A percentile compares a stretch with the other conserved stretches of the same genome.
Evolutionary conservation across 352 stramenopile species (phyloP).

Genomic region (Phytophthora citrophthora): DNA sequence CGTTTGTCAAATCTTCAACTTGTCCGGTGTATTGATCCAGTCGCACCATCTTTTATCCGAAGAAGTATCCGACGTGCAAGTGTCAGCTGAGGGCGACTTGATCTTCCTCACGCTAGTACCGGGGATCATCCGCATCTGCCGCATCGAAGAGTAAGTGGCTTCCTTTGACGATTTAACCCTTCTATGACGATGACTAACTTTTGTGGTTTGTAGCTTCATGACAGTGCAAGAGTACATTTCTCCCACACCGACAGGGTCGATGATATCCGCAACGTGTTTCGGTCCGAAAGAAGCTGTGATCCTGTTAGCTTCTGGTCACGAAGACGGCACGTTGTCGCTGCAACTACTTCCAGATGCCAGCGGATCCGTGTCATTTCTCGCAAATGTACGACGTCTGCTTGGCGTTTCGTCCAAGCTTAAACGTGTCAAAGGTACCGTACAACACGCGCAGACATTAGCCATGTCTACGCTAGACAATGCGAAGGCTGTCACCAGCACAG

Average conservation of each 20-base stretch:
- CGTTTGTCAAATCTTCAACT: slow-evolving; percentile 69
- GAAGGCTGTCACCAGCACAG: slow-evolving; percentile 83
- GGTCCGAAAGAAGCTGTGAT: slow-evolving; percentile 84
- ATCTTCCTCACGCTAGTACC: slow-evolving; percentile 68
- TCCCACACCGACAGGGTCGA: slow-evolving; percentile 32
- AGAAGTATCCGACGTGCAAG: slow-evolving; percentile 50
- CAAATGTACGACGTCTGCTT: slow-evolving; percentile 73
- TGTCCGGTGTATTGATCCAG: slow-evolving; percentile 65
- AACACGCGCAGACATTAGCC: slow-evolving; percentile 87
- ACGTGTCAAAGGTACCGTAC: slow-evolving; percentile 87
- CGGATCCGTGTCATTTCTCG: slow-evolving; percentile 76
- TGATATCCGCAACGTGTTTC: slow-evolving; percentile 69
- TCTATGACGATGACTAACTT: not conserved
- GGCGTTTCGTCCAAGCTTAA: slow-evolving; percentile 86
- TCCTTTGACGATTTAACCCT: not conserved
- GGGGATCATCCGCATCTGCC: slow-evolving; percentile 65
- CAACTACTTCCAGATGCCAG: slow-evolving; percentile 85
- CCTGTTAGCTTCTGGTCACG: slow-evolving; percentile 67
- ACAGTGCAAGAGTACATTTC: slow-evolving; percentile 77
- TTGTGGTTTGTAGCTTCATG: slow-evolving; percentile 51
- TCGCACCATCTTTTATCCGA: slow-evolving; percentile 54
- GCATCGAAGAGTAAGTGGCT: slow-evolving; percentile 78
- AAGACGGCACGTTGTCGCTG: slow-evolving; percentile 77
- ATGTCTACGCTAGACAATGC: slow-evolving; percentile 84
- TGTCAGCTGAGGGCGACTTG: slow-evolving; percentile 76